Evolutionary conservation across 192 early-diverging fungal species (phyloP), one percentile per base, ranked within the genome.

Genomic region (Coemansia pectinata): DNA sequence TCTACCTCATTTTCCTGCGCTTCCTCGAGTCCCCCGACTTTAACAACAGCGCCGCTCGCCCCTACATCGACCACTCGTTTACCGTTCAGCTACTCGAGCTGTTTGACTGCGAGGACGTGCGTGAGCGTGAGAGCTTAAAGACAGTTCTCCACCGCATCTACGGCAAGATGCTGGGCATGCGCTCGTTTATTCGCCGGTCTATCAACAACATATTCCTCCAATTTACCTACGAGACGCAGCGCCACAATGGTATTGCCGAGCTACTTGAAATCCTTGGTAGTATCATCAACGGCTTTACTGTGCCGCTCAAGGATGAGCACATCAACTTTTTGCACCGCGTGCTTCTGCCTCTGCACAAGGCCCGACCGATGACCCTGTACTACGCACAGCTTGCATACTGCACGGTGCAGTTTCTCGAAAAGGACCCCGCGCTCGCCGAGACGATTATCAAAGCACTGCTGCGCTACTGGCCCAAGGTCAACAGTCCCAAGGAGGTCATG

Each of bases 141-240:
- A 99, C 98, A 6, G 98, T 95, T 12, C 81, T 99, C 62, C 98
- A 99, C 79, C 82, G 98, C 21, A 94, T 99, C 33, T 99, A 99
- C 78, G 98, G 98, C 44, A 99, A 99, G 77, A 97, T 99, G 78
- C 82, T 99, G 60, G 96, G 95, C 71, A 85, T 98, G 69, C 88
- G 98, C 29, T 96, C 97, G 29, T 98, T 97, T 76, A 99, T 99
- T 67, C 89, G 98, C 57, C 82, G 93, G 71, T 95, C 95, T 1
- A 98, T 99, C 88, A 98, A 96, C 87, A 91, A 99, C 85, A 92
- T 98, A 34, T 99, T 99, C 69, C 94, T 99, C 82, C 91, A 95
- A 67, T 99, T 98, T 67, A 91, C 97, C 52, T 99, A 99, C 82
- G 97, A 99, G 77, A 91, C 89, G 58, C 97, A 98, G 70, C 73